Conservation (phyloP, 1,284 basidiomycete genomes). For the Cronartium quercuum region DNA sequence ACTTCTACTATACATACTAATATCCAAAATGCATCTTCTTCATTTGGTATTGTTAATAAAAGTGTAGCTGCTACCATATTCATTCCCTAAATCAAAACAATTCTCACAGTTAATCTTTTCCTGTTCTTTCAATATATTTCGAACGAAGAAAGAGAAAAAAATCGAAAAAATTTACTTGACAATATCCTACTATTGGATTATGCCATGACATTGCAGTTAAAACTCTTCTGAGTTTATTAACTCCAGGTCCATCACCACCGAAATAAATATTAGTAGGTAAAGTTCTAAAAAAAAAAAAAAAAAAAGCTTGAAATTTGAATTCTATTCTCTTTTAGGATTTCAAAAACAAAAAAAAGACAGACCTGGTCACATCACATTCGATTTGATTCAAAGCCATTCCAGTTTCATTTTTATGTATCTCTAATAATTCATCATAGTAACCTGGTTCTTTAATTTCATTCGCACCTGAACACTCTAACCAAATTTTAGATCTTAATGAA, state of each 20-base stretch:
- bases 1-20: constrained; percentile 81
- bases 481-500: constrained; percentile 67
- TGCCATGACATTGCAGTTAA: constrained; percentile 82
- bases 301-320: background rate
- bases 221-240: constrained; percentile 80
- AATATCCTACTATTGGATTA: constrained; percentile 51
- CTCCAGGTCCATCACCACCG: constrained; percentile 87
- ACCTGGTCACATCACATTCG: constrained; percentile 72
- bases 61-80: constrained; percentile 72
- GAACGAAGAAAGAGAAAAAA: background rate
- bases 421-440: constrained; percentile 74
- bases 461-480: constrained; percentile 86
- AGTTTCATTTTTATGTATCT: constrained; percentile 55
- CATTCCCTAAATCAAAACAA: constrained; percentile 19
- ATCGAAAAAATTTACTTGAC: constrained; percentile 42
- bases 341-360: background rate
- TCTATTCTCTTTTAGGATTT: background rate
- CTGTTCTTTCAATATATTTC: background rate
- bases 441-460: constrained; percentile 88
- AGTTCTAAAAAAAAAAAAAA: constrained; percentile 54
- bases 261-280: constrained; percentile 97
- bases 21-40: constrained; percentile 97
- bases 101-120: background rate
- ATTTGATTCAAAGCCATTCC: constrained; percentile 64
- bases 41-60: constrained; percentile 72